A percentile compares a stretch with the other conserved stretches of the same genome.
These are phyloP conservation scores for Sclerotinia sclerotiorum DNA, from an alignment of 2,329 filamentous ascomycete genomes.

Conservation along the genomic window DNA sequence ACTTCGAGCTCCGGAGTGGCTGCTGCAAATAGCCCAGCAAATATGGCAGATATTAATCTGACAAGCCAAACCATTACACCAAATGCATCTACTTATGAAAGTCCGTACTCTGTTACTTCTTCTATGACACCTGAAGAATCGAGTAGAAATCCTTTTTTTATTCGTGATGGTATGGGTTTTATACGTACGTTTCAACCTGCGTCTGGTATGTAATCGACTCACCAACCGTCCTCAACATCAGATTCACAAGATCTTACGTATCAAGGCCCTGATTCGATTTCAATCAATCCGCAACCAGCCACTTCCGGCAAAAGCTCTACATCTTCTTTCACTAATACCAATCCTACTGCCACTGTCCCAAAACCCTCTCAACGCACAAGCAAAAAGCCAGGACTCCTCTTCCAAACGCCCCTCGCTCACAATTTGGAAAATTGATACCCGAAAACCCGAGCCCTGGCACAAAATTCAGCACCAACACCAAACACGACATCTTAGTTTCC, in stretches of 20 bases:
- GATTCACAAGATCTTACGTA: neutral
- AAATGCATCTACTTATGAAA: neutral
- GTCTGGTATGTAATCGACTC: neutral
- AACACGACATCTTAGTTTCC: neutral
- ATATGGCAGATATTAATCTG: neutral
- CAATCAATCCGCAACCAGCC: neutral
- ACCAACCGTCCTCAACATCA: neutral
- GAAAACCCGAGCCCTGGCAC: neutral
- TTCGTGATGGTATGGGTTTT: constrained; percentile 1
- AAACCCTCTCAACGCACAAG: too few relatives aligned
- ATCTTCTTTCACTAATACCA: neutral
- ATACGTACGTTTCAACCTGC: constrained; percentile 4
- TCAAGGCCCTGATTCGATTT: neutral
- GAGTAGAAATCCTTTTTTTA: neutral
- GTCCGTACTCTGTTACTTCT: neutral
- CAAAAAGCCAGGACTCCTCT: neutral
- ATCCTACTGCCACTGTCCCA: neutral
- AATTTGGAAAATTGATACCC: neutral
- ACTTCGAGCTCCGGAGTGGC: neutral
- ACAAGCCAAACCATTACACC: neutral
- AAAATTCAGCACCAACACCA: too few relatives aligned
- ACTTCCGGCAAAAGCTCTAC: neutral
- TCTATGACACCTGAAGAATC: neutral
- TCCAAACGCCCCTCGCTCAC: neutral
- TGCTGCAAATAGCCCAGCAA: neutral